Evolutionary conservation across 2,329 filamentous ascomycete genomes (phyloP).

Genomic region (Neofusicoccum parvum): DNA sequence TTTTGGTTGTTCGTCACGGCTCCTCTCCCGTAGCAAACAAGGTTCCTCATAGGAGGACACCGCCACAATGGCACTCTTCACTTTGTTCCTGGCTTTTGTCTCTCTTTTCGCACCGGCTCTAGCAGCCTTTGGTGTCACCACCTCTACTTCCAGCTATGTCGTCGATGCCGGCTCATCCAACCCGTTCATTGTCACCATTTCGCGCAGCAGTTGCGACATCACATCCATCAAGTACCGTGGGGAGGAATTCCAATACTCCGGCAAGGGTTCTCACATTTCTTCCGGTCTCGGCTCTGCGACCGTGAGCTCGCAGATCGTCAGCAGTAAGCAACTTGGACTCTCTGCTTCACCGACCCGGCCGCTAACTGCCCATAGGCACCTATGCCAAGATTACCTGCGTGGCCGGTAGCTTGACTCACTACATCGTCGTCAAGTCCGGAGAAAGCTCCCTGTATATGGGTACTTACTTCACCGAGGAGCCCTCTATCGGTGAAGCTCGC

Average conservation of each 20-base stretch:
- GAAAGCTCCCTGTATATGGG: conserved; percentile 57
- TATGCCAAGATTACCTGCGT: conserved; percentile 66
- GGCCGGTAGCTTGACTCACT: conserved; percentile 63
- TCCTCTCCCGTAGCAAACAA: not conserved
- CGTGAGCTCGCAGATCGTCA: conserved; percentile 48
- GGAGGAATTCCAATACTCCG: conserved; percentile 59
- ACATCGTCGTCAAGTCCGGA: conserved; percentile 62
- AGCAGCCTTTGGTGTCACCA: conserved; percentile 41
- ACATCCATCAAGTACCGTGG: conserved; percentile 64
- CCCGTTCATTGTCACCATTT: conserved; percentile 36
- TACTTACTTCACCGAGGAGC: conserved; percentile 59
- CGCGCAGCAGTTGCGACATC: conserved; percentile 61
- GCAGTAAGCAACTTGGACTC: conserved; percentile 28
- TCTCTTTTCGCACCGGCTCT: conserved; percentile 25
- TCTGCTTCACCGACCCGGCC: too few relatives aligned
- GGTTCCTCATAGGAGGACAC: not conserved
- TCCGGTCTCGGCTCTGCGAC: conserved; percentile 62
- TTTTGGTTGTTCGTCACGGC: not conserved
- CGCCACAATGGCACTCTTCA: conserved; percentile 20
- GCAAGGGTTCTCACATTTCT: conserved; percentile 57
- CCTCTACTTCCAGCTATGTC: conserved; percentile 32
- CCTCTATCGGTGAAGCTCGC: conserved; percentile 56
- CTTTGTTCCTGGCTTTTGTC: conserved; percentile 35
- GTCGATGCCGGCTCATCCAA: conserved; percentile 39
- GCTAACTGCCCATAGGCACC: conserved; percentile 27